Conservation (phyloP, 768 basidiomycete species). For the Phallus indusiatus region DNA sequence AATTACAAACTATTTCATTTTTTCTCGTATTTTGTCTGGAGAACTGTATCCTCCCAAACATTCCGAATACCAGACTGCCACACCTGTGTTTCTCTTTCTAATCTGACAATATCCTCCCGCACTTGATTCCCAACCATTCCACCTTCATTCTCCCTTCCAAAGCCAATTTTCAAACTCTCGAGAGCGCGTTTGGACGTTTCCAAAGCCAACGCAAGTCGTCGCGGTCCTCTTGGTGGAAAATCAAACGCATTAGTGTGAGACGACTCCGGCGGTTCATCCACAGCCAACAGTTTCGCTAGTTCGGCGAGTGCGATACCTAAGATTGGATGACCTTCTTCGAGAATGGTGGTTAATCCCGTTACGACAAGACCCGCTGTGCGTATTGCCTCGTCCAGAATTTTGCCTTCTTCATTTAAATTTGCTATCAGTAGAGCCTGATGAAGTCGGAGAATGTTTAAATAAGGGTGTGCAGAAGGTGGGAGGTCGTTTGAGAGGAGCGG, state of each 20-base stretch:
- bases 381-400: constrained; percentile 50
- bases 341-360: constrained; percentile 43
- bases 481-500: constrained; percentile 51
- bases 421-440: constrained; percentile 58
- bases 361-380: constrained; percentile 44
- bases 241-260: constrained; percentile 6
- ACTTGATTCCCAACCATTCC: constrained; percentile 62
- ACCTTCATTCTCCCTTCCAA: constrained; percentile 60
- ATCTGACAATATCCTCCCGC: constrained; percentile 43
- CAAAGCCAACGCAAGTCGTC: constrained; percentile 53
- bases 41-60: not conserved
- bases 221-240: constrained; percentile 62
- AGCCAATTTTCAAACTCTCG: constrained; percentile 55
- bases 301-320: constrained; percentile 69
- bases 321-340: constrained; percentile 64
- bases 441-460: constrained; percentile 65
- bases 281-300: constrained; percentile 69
- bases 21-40: not conserved
- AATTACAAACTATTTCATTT: not conserved
- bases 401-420: not conserved
- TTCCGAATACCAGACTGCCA: constrained; percentile 59
- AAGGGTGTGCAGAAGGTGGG: constrained; percentile 64
- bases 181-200: constrained; percentile 55
- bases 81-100: constrained; percentile 66
- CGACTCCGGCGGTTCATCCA: constrained; percentile 50